Evolutionary conservation across 2,329 filamentous ascomycete species (phyloP), one percentile per base, ranked within the genome.

Genomic region (Scortechinia acanthostroma): DNA sequence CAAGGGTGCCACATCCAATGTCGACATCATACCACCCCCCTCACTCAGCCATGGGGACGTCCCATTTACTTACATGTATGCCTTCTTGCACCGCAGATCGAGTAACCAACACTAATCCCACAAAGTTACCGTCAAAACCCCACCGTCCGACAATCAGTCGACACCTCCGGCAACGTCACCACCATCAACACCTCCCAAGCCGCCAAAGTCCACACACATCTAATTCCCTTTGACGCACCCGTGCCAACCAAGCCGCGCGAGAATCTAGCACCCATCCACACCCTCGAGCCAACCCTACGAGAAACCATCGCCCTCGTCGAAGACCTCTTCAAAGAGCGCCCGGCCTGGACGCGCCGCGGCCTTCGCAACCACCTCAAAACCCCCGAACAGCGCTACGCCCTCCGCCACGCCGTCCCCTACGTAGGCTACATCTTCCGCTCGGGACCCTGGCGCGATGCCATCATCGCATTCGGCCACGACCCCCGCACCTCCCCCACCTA

Each of bases 401-500:
- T 95, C 48, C 86, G 88, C 54, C 77, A 85, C 57, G 87, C 87
- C 42, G 77, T 91, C 44, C 86, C 89, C 50, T 91, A 93, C 55
- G 81, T 88, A 3, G 90, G 87, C 5, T 98, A 95, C 65, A 88
- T 91, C 63, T 96, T 97, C 71, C 85, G 86, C 48, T 89, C 86
- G 19, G 93, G 93, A 0, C 91, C 93, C 0, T 98, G 89, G 86
- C 79, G 89, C 50, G 91, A 97, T 60, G 83, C 87, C 2, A 80
- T 96, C 45, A 80, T 96, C 50, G 81, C 77, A 42, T 93, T 91
- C 60, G 91, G 91, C 6, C 64, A 95, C 17, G 93, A 98, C 58
- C 93, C 93, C 2, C 80, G 93, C 25, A 76, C 67, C 14, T 83
- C 91, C 49, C 81, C 87, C 0, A 76, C 81, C 46, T 91, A 86